Conservation (phyloP, 805 yeast species). For the Blastobotrys muscicola region DNA sequence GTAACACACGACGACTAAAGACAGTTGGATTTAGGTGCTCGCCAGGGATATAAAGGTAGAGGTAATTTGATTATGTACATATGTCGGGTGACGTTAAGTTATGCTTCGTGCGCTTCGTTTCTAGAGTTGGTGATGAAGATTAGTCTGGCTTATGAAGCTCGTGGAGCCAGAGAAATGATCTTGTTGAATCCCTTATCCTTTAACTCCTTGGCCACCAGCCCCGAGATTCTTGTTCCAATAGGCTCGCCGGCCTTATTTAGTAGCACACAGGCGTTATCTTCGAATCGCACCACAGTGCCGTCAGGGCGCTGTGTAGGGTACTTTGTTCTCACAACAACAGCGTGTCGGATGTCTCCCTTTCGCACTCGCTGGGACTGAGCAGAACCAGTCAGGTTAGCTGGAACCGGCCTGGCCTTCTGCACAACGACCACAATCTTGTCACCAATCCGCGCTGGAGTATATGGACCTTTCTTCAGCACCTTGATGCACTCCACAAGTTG, state of each 20-base stretch:
- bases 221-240: conserved; percentile 83
- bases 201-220: conserved; percentile 86
- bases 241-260: conserved; percentile 91
- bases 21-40: no score
- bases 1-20: not conserved
- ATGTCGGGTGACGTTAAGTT: not conserved
- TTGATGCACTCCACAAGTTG: conserved; percentile 92
- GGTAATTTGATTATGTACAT: not conserved
- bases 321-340: conserved; percentile 88
- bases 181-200: conserved; percentile 75
- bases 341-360: conserved; percentile 92
- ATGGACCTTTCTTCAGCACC: conserved; percentile 82
- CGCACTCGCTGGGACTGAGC: conserved; percentile 64
- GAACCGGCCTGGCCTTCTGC: conserved; percentile 75
- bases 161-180: conserved; percentile 85
- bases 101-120: conserved; percentile 1
- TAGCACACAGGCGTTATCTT: conserved; percentile 95
- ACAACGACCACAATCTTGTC: conserved; percentile 93
- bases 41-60: no score
- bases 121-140: conserved; percentile 15
- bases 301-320: conserved; percentile 71
- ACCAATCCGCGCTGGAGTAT: conserved; percentile 68
- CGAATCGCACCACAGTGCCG: conserved; percentile 79
- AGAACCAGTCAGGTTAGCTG: conserved; percentile 63
- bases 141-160: conserved; percentile 39